Conservation (phyloP, 805 yeast genomes). For the Nakazawaea anatomiae region DNA sequence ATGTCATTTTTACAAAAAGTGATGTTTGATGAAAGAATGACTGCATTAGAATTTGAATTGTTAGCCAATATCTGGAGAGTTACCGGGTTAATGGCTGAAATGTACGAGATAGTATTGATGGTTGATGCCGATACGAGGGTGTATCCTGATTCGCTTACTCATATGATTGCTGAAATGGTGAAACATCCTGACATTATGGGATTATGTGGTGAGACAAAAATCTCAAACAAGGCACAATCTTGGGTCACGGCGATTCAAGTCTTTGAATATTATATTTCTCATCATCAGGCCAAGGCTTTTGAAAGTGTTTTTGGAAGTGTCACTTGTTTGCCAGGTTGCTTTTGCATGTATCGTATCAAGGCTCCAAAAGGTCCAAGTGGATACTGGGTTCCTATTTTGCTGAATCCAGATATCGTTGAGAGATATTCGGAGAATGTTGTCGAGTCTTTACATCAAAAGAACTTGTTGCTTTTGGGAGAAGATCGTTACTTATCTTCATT, state of each 20-base stretch:
- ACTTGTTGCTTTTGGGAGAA: conserved; percentile 80
- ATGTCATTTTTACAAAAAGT: conserved; percentile 87
- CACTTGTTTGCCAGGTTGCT: conserved; percentile 94
- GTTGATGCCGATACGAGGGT: conserved; percentile 94
- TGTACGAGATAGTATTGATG: conserved; percentile 80
- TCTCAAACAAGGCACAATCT: conserved; percentile 71
- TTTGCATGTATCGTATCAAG: conserved; percentile 86
- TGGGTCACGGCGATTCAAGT: conserved; percentile 96
- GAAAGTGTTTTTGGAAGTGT: conserved; percentile 95
- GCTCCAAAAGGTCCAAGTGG: conserved; percentile 77
- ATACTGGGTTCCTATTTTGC: conserved; percentile 89
- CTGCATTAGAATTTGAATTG: conserved; percentile 78
- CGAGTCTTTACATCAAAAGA: conserved; percentile 80
- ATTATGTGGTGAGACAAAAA: conserved; percentile 90
- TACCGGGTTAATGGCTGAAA: conserved; percentile 79
- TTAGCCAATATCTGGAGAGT: conserved; percentile 70
- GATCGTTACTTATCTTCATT: conserved; percentile 81
- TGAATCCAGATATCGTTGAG: conserved; percentile 91
- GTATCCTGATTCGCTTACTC: conserved; percentile 81
- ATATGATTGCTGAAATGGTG: conserved; percentile 86
- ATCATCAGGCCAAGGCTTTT: conserved; percentile 90
- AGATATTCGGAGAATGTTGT: conserved; percentile 83
- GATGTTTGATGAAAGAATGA: conserved; percentile 92
- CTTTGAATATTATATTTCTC: conserved; percentile 88
- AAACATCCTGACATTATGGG: conserved; percentile 87